Base-by-base conservation (phyloP, 495 filamentous ascomycete genomes). In the Penicillium angulare region DNA sequence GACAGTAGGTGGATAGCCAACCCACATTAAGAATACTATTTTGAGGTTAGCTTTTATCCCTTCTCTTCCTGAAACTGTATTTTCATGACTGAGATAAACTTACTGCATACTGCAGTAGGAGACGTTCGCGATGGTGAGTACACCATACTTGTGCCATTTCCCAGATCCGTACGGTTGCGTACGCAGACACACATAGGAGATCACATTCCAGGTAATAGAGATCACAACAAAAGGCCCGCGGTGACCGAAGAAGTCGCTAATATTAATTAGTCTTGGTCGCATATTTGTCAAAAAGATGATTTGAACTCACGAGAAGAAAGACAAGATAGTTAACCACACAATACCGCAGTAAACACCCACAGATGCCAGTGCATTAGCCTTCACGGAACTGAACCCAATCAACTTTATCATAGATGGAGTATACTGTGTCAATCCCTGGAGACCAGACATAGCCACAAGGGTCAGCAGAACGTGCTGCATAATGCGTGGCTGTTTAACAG, bases 81-180 rank as follows among this genome's bases (percentile, higher is more conserved):
- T n/a, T n/a, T n/a, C n/a, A n/a, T 5, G 15, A 39, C 1, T 10
- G 13, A 13, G 7, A 2, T 7, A 55, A 63, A 77, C 60, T 60
- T 75, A 66, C 77, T 80, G 68, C 73, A 79, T 51, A 60, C 75
- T 74, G 65, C 75, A 50, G 67, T 80, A 73, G 49, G 79, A 65
- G 6, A 68, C 55, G 16, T 72, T 69, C n/a, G 79, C 68, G 0
- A 77, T 72, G 1, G 74, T 76, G 40, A 77, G 75, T 3, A 70
- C 69, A 0, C 66, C 71, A 32, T 76, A 79, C 21, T 67, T 57
- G 7, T 72, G 69, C 75, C 74, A 74, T 32, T 41, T 45, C 0
- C 48, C 44, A 0, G 65, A 31, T 20, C 52, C 41, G 7, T 47
- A 53, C 7, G 67, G 36, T 0, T 40, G 61, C 7, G 66, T 49